phyloP scores from a whole-genome alignment of 352 stramenopile genomes.

The Thalassiosira mediterranea region DNA sequence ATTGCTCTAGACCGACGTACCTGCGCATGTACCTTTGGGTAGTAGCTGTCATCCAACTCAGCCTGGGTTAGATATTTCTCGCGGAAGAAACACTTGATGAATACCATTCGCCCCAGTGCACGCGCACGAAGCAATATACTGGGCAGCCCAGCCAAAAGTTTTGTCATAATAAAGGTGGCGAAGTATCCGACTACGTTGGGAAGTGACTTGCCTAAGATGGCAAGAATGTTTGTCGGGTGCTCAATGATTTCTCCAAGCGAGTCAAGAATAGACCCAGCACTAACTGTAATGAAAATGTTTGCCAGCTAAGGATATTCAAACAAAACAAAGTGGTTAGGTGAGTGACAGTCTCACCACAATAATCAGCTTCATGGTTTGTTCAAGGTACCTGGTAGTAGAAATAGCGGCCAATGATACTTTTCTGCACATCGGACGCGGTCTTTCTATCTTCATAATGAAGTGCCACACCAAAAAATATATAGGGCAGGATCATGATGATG shows the following conservation, averaged over 20 bases:
- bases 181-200: conserved; percentile 78
- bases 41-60: conserved; percentile 74
- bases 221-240: conserved; percentile 70
- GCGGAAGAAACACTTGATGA: conserved; percentile 62
- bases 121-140: conserved; percentile 76
- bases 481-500: conserved; percentile 78
- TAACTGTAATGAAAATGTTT: conserved; percentile 85
- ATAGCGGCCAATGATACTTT: conserved; percentile 77
- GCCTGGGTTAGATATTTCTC: conserved; percentile 72
- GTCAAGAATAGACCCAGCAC: conserved; percentile 78
- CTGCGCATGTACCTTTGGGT: conserved; percentile 32
- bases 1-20: too few relatives aligned
- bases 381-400: conserved; percentile 84
- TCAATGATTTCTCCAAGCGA: conserved; percentile 80
- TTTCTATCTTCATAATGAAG: conserved; percentile 79
- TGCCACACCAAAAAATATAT: conserved; percentile 81
- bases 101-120: conserved; percentile 66
- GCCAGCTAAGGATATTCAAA: too few relatives aligned
- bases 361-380: too few relatives aligned
- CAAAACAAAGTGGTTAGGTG: too few relatives aligned
- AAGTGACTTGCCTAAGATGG: conserved; percentile 77
- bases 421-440: conserved; percentile 79
- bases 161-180: conserved; percentile 82
- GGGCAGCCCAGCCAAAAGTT: conserved; percentile 81
- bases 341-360: too few relatives aligned